phyloP scores from a whole-genome alignment of 805 yeast genomes.

The Saturnispora halmiae region DNA sequence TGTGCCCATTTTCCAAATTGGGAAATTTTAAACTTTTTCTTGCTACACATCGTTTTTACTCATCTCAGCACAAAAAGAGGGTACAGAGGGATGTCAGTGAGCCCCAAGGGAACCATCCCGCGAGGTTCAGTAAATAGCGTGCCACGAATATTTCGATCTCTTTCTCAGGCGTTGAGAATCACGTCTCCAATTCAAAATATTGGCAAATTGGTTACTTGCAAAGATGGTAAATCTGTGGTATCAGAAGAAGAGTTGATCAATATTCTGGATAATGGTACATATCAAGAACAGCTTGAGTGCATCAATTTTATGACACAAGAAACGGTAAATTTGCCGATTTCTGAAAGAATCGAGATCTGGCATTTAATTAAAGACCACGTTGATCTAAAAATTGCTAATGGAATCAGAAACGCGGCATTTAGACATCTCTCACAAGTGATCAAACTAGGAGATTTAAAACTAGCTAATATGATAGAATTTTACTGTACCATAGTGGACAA shows the following conservation, averaged over 20 bases:
- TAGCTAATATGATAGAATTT: conserved; percentile 43
- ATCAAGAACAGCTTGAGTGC: conserved; percentile 35
- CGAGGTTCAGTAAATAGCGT: conserved; percentile 3
- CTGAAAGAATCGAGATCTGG: conserved; percentile 71
- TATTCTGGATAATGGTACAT: conserved; percentile 19
- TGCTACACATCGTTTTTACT: background rate
- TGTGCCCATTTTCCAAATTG: background rate
- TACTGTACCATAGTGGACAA: conserved; percentile 47
- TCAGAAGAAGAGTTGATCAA: conserved; percentile 17
- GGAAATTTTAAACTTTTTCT: background rate
- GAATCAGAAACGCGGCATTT: conserved; percentile 41
- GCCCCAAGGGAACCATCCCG: background rate
- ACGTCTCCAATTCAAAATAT: conserved; percentile 6
- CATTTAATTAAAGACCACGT: conserved; percentile 51
- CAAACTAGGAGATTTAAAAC: conserved; percentile 39
- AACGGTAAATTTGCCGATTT: conserved; percentile 42
- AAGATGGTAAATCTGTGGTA: conserved; percentile 11
- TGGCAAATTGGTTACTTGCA: conserved; percentile 3
- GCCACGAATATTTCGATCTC: conserved; percentile 8
- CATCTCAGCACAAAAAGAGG: background rate
- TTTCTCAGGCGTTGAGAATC: conserved; percentile 10
- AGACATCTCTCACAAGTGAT: conserved; percentile 50
- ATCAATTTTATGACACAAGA: conserved; percentile 43
- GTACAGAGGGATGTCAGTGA: background rate
- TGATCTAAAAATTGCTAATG: conserved; percentile 25